These are phyloP conservation scores for Gossypium thurberi DNA, from an alignment of 345 rosid genomes.

Conservation along the genomic window DNA sequence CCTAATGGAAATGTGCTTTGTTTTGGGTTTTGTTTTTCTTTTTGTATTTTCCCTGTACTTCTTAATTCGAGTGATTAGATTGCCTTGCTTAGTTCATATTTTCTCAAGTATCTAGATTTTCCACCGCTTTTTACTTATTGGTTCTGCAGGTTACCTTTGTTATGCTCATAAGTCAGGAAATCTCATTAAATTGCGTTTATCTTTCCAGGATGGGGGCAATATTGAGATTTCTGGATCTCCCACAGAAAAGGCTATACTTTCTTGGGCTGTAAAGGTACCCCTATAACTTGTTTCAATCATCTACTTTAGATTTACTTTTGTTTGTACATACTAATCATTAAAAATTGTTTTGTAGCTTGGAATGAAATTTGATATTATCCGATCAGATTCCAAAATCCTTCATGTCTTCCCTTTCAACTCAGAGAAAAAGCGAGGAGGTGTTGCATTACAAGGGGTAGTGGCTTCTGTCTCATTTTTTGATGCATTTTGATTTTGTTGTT, in stretches of 20 bases:
- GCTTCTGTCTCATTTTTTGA: slow-evolving; percentile 12
- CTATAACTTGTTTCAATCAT: slow-evolving; percentile 5
- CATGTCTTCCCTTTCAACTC: slow-evolving; percentile 95
- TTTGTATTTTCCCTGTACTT: neutral
- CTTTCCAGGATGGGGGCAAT: slow-evolving; percentile 66
- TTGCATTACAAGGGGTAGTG: slow-evolving; percentile 65
- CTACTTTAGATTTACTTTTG: slow-evolving; percentile 3
- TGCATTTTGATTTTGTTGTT: slow-evolving; percentile 4
- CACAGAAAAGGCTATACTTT: slow-evolving; percentile 92
- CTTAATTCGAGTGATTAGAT: neutral
- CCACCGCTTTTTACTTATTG: neutral
- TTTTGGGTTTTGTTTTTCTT: neutral
- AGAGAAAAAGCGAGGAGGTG: slow-evolving; percentile 96
- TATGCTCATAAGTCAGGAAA: neutral
- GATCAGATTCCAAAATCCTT: slow-evolving; percentile 62
- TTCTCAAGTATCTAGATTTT: neutral
- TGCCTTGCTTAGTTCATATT: neutral
- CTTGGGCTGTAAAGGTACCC: slow-evolving; percentile 86
- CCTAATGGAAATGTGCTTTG: neutral
- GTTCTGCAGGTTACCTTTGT: neutral
- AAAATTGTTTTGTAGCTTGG: slow-evolving; percentile 63
- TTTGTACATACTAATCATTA: slow-evolving; percentile 13
- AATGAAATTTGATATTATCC: slow-evolving; percentile 67
- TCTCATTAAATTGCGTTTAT: slow-evolving; percentile 10
- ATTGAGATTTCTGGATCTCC: slow-evolving; percentile 91